Base-by-base conservation (phyloP, 108 stramenopile genomes). In the Cylindrotheca closterium region DNA sequence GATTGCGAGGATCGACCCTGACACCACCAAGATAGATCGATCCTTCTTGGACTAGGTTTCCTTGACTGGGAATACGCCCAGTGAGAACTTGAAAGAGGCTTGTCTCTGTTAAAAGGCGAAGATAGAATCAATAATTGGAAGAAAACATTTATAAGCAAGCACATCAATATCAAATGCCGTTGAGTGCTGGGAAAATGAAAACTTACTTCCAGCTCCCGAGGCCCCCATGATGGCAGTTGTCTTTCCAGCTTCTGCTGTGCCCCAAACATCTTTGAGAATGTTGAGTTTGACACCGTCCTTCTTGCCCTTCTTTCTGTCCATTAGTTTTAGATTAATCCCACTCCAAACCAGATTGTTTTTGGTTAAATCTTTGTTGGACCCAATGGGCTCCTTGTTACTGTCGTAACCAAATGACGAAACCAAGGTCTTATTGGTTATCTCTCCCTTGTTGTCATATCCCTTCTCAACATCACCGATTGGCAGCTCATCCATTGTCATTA, bases 41-140 rank as follows among this genome's bases (percentile, higher is more conserved):
- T 15, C 77, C 73, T n/a, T 63, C 28, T 8, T 79, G 37, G 4
- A 60, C 47, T n/a, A 84, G 19, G 10, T 33, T 51, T 2, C 32
- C 31, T 3, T 23, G 5, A 18, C 55, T 50, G 34, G 37, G 37
- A 15, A 63, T 60, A 23, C 91, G 73, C 12, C 86, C 87, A 18
- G 91, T 68, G 18, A 92, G 60, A 8, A 81, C 55, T 51, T 88
- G 84, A 8, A 93, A 65, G 3, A 93, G 70, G 33, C 79, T 75
- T 32, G 84, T 81, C 59, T 93, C 37, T 42, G 37, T 15, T 10
- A 42, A 18, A 57, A 57, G 60, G n/a, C n/a, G n/a, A n/a, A n/a
- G n/a, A n/a, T n/a, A n/a, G n/a, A n/a, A n/a, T n/a, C n/a, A n/a
- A n/a, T n/a, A n/a, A n/a, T n/a, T n/a, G n/a, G n/a, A n/a, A n/a